Conservation (phyloP, 208 protist species). For the Trypanosoma theileri region DNA sequence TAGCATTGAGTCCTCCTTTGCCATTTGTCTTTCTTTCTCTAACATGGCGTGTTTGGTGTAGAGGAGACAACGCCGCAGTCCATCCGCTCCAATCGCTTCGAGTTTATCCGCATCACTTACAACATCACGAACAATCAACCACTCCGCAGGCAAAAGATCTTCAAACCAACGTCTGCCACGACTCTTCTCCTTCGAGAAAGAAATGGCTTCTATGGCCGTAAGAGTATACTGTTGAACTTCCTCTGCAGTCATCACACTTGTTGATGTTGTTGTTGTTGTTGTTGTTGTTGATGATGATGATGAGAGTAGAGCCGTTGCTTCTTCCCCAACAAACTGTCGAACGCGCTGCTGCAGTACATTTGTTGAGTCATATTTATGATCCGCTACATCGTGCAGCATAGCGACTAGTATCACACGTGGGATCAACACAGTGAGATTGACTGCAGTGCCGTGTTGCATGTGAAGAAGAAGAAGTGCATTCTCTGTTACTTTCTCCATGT, state of each 20-base stretch:
- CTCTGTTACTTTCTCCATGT: slow-evolving; percentile 80
- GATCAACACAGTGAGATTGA: background rate
- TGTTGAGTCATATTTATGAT: slow-evolving; percentile 83
- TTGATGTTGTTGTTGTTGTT: no score
- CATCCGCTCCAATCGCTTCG: slow-evolving; percentile 71
- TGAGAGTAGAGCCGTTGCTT: background rate
- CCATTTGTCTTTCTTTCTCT: background rate
- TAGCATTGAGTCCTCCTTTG: background rate
- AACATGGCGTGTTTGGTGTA: slow-evolving; percentile 34
- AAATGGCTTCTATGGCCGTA: slow-evolving; percentile 60
- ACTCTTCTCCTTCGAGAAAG: slow-evolving; percentile 78
- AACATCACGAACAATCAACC: slow-evolving; percentile 63
- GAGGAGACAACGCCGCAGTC: slow-evolving; percentile 74
- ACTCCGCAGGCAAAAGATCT: slow-evolving; percentile 39
- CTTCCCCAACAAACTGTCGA: slow-evolving; percentile 32
- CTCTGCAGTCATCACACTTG: background rate
- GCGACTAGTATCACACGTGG: slow-evolving; percentile 65
- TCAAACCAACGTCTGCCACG: slow-evolving; percentile 74
- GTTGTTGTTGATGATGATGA: no score
- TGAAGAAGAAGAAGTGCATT: slow-evolving; percentile 60
- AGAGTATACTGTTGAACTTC: slow-evolving; percentile 12
- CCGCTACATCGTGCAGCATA: slow-evolving; percentile 88
- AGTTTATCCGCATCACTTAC: slow-evolving; percentile 88
- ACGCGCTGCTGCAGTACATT: slow-evolving; percentile 39
- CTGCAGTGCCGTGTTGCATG: slow-evolving; percentile 36